Conservation (phyloP, 2,329 filamentous ascomycete genomes). For the Venturia pyrina region DNA sequence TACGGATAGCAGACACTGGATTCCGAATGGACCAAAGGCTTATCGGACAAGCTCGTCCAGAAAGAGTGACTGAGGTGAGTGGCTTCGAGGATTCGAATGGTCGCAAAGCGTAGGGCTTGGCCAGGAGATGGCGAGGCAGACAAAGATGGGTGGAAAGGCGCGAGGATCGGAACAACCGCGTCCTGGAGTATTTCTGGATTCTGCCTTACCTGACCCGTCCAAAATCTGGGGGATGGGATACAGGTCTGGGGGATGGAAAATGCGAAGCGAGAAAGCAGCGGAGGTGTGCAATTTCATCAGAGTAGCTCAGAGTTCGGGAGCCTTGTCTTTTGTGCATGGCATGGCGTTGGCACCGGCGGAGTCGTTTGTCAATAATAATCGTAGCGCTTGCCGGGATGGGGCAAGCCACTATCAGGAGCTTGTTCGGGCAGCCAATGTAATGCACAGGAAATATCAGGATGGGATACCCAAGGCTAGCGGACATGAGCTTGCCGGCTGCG, state of each 20-base stretch:
- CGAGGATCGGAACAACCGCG: neutral
- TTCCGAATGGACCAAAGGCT: neutral
- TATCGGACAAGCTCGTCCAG: neutral
- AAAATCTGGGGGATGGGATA: neutral
- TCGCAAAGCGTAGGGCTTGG: neutral
- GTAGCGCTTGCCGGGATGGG: neutral
- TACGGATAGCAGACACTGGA: neutral
- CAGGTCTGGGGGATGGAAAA: neutral
- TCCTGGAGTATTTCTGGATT: neutral
- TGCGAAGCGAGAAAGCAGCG: neutral
- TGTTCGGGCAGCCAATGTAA: neutral
- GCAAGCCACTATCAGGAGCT: slow-evolving; percentile 1
- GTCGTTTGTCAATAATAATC: no score
- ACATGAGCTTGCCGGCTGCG: neutral
- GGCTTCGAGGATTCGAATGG: neutral
- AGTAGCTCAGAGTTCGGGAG: slow-evolving; percentile 1
- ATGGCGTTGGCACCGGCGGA: neutral
- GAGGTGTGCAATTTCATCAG: neutral
- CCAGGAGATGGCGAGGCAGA: neutral
- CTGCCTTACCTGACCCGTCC: neutral
- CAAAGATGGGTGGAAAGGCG: neutral
- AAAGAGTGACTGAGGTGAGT: neutral
- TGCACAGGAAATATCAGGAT: neutral
- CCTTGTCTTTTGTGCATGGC: slow-evolving; percentile 1
- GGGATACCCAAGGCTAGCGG: neutral